phyloP scores from a whole-genome alignment of 2,329 filamentous ascomycete genomes.

The Ophiostoma montium region DNA sequence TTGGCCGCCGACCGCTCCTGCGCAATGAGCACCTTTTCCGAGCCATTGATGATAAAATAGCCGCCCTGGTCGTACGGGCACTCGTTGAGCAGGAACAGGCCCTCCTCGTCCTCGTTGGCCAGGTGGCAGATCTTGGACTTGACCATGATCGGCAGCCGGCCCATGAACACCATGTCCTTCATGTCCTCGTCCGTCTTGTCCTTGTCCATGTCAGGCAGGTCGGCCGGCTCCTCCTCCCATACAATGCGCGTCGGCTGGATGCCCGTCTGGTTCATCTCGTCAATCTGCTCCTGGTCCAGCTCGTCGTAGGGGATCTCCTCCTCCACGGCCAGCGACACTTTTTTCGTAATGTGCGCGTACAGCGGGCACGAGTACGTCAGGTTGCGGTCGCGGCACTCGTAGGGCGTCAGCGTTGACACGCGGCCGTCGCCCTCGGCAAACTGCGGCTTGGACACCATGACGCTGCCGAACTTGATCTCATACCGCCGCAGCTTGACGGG shows the following conservation, averaged over 20 bases:
- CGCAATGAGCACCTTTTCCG: constrained; percentile 94
- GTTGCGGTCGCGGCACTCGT: constrained; percentile 91
- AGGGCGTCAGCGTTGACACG: constrained; percentile 72
- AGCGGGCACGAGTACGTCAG: constrained; percentile 88
- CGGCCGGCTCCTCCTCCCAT: constrained; percentile 47
- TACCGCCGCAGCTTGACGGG: constrained; percentile 73
- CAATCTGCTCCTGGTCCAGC: constrained; percentile 50
- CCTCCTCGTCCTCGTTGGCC: constrained; percentile 68
- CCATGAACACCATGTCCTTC: constrained; percentile 71
- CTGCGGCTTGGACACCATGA: constrained; percentile 78
- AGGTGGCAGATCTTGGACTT: constrained; percentile 93
- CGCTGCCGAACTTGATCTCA: constrained; percentile 84
- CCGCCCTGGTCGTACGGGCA: constrained; percentile 97
- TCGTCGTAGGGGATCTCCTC: constrained; percentile 51
- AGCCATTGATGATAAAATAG: constrained; percentile 98
- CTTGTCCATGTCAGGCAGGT: constrained; percentile 36
- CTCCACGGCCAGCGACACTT: constrained; percentile 71
- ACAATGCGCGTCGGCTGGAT: constrained; percentile 43
- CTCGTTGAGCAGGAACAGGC: constrained; percentile 83
- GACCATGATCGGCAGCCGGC: constrained; percentile 94
- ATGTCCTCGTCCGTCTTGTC: constrained; percentile 41
- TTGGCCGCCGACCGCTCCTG: constrained; percentile 96
- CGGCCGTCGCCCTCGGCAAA: constrained; percentile 88
- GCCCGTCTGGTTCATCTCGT: constrained; percentile 38
- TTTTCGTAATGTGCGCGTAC: constrained; percentile 78